phyloP scores from a whole-genome alignment of 148 eudicot species.

The Rhododendron vialii region DNA sequence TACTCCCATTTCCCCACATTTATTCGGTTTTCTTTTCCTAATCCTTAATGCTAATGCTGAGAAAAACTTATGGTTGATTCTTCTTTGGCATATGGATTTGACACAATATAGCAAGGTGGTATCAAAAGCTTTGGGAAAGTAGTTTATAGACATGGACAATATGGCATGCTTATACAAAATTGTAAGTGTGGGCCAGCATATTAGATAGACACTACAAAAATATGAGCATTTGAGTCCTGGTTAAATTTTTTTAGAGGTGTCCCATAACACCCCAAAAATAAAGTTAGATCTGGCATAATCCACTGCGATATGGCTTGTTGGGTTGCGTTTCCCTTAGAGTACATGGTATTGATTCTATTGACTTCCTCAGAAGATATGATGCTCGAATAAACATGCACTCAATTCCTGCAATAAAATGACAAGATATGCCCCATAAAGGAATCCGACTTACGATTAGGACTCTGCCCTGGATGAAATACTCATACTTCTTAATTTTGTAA shows the following conservation, averaged over 20 bases:
- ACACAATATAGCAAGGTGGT: neutral
- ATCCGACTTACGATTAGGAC: neutral
- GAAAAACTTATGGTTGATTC: neutral
- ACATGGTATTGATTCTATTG: neutral
- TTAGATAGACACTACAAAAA: neutral
- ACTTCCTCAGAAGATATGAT: neutral
- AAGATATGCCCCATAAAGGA: neutral
- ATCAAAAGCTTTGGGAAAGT: neutral
- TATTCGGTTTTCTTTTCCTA: neutral
- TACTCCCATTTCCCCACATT: neutral
- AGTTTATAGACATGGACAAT: neutral
- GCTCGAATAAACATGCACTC: neutral
- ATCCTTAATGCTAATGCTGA: neutral
- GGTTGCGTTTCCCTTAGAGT: neutral
- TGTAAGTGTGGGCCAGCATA: neutral
- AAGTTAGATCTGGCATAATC: neutral
- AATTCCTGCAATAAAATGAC: neutral
- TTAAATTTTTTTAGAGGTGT: neutral
- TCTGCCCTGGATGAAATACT: neutral
- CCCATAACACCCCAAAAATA: neutral
- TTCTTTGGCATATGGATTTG: neutral
- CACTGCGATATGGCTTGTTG: neutral
- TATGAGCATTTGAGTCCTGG: neutral
- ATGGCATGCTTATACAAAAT: neutral
- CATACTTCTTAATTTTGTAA: neutral